Conservation (phyloP, 2,329 filamentous ascomycete genomes). For the Fusarium cyanostomum region DNA sequence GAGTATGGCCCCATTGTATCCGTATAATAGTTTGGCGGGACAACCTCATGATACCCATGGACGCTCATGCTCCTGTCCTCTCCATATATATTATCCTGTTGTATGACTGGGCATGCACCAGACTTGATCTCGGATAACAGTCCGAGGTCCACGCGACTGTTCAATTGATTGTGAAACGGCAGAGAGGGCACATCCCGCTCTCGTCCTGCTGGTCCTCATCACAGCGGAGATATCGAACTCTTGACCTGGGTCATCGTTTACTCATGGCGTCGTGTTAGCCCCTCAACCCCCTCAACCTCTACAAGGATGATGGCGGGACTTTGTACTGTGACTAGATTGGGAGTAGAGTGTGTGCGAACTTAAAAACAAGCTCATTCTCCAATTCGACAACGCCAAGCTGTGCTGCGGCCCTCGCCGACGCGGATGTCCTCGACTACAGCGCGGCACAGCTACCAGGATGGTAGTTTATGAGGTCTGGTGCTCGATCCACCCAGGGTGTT, state of each 20-base stretch:
- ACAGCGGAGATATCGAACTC: not conserved
- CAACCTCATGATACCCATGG: conserved; percentile 42
- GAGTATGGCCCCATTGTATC: conserved; percentile 1
- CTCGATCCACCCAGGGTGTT: not conserved
- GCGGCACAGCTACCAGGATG: not conserved
- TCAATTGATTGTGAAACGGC: not conserved
- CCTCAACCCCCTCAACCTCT: not conserved
- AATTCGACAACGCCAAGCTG: conserved; percentile 3
- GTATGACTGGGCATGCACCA: not conserved
- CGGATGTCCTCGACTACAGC: conserved; percentile 6
- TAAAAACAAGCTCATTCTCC: not conserved
- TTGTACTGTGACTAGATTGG: not conserved
- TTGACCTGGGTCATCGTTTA: conserved; percentile 6
- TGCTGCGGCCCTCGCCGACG: not conserved
- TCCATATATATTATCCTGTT: not conserved
- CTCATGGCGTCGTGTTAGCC: conserved; percentile 5
- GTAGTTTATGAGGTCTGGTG: conserved; percentile 1
- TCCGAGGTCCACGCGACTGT: too few species aligned
- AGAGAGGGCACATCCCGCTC: not conserved
- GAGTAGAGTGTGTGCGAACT: not conserved
- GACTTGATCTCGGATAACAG: too few species aligned
- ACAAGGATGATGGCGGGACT: not conserved
- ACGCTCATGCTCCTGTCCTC: conserved; percentile 14
- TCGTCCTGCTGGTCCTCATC: not conserved
- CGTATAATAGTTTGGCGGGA: conserved; percentile 40